phyloP scores from a whole-genome alignment of 306 rosid species.

The Cucurbita moschata region DNA sequence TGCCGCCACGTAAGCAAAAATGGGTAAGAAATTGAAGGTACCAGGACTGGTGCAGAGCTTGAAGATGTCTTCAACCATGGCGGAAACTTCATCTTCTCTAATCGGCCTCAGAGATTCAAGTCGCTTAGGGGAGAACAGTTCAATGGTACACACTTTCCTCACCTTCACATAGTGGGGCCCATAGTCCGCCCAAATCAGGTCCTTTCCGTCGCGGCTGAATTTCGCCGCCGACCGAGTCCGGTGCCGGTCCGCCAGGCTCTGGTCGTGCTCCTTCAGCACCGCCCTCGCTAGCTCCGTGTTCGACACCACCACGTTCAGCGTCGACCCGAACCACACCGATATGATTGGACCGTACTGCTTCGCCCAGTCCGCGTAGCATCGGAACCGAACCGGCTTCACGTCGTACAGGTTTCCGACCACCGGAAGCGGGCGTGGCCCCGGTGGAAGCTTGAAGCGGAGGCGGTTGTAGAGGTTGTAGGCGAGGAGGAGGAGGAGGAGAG shows the following conservation, averaged over 20 bases:
- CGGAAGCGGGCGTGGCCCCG: conserved; percentile 73
- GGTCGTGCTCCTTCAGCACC: conserved; percentile 67
- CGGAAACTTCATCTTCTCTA: conserved; percentile 77
- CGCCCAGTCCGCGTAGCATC: conserved; percentile 78
- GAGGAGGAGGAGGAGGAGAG: conserved; percentile 18
- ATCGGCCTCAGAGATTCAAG: conserved; percentile 56
- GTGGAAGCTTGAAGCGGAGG: conserved; percentile 66
- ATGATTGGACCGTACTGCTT: conserved; percentile 62
- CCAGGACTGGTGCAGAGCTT: conserved; percentile 33
- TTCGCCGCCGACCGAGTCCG: conserved; percentile 59
- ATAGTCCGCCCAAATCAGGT: conserved; percentile 87
- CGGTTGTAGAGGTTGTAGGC: conserved; percentile 24
- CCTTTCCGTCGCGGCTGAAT: conserved; percentile 69
- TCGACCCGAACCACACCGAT: conserved; percentile 84
- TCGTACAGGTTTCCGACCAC: conserved; percentile 79
- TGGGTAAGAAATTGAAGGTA: not conserved
- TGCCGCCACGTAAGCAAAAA: too few species aligned
- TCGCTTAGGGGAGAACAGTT: conserved; percentile 70
- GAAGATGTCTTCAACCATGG: conserved; percentile 80
- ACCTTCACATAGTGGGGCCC: conserved; percentile 96
- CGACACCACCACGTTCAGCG: conserved; percentile 52
- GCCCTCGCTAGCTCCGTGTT: conserved; percentile 49
- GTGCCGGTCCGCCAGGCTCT: conserved; percentile 55
- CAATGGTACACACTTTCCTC: conserved; percentile 78
- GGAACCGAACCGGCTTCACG: conserved; percentile 66